Percentiles rank a stretch among this genome's conserved stretches.
These are phyloP conservation scores for Fusarium agapanthi DNA, from an alignment of 2,329 filamentous ascomycete genomes.

Conservation along the genomic window DNA sequence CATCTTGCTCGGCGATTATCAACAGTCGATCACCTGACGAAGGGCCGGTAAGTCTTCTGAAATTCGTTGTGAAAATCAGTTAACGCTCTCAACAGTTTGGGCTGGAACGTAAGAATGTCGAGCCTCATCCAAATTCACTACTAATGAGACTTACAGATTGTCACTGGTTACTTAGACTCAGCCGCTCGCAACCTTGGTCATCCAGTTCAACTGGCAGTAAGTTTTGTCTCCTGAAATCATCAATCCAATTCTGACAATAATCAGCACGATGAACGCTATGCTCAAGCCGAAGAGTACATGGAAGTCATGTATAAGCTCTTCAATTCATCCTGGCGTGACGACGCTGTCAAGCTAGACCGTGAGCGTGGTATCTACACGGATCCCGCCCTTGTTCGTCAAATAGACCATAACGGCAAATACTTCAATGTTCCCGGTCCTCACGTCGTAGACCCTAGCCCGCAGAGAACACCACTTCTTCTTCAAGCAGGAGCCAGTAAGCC, in stretches of 20 bases:
- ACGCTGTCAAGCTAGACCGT: constrained; percentile 69
- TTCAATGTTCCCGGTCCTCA: constrained; percentile 72
- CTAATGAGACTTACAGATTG: constrained; percentile 57
- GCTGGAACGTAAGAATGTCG: constrained; percentile 60
- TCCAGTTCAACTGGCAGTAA: constrained; percentile 56
- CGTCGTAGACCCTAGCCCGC: constrained; percentile 71
- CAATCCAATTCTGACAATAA: neutral
- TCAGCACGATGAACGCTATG: constrained; percentile 72
- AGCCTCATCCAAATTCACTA: neutral
- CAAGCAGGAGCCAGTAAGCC: constrained; percentile 75
- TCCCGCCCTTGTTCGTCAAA: constrained; percentile 64
- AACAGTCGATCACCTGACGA: constrained; percentile 73
- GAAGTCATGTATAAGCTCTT: constrained; percentile 73
- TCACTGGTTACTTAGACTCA: constrained; percentile 76
- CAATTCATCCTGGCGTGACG: constrained; percentile 72
- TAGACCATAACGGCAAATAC: constrained; percentile 72
- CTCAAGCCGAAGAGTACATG: constrained; percentile 70
- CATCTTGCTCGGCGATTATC: constrained; percentile 71
- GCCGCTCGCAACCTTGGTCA: constrained; percentile 72
- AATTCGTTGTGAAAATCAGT: fast-evolving
- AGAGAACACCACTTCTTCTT: constrained; percentile 73
- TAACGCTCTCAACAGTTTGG: constrained; percentile 50
- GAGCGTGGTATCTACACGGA: constrained; percentile 65
- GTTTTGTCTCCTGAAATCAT: neutral
- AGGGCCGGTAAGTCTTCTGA: constrained; percentile 57